Conservation (phyloP, 2,329 filamentous ascomycete species). For the Beauveria medogensis region DNA sequence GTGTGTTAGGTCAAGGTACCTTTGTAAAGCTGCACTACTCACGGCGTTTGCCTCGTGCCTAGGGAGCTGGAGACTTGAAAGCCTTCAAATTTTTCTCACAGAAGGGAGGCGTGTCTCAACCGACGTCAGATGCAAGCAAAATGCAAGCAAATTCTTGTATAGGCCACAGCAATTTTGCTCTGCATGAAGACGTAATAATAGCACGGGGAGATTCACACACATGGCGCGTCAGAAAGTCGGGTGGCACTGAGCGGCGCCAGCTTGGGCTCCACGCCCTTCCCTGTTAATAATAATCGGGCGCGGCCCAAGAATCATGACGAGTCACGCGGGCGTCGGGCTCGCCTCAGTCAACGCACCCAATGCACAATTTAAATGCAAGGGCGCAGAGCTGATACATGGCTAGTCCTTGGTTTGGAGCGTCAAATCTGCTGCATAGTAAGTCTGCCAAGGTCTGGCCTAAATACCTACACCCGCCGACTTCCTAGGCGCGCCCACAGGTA, state of each 20-base stretch:
- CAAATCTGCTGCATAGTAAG: background rate
- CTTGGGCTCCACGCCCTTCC: conserved; percentile 8
- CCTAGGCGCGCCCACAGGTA: background rate
- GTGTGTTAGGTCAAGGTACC: background rate
- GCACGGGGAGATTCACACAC: background rate
- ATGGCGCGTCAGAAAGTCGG: background rate
- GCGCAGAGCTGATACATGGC: background rate
- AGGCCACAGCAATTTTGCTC: background rate
- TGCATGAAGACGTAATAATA: background rate
- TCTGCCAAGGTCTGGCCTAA: background rate
- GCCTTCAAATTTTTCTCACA: no score
- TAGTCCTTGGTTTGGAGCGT: background rate
- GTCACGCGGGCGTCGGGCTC: conserved; percentile 5
- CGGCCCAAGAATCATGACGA: background rate
- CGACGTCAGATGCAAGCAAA: background rate
- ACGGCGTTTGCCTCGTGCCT: background rate
- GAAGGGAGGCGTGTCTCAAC: background rate
- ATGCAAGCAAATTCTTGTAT: background rate
- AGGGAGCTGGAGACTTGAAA: background rate
- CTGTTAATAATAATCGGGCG: background rate
- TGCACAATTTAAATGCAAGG: background rate
- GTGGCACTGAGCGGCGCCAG: background rate
- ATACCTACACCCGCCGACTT: background rate
- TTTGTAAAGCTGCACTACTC: background rate
- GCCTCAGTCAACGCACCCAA: background rate